Percentiles rank a stretch among this genome's conserved stretches.
These are phyloP conservation scores for Pyricularia grisea DNA, from an alignment of 2,329 filamentous ascomycete genomes.

Conservation along the genomic window DNA sequence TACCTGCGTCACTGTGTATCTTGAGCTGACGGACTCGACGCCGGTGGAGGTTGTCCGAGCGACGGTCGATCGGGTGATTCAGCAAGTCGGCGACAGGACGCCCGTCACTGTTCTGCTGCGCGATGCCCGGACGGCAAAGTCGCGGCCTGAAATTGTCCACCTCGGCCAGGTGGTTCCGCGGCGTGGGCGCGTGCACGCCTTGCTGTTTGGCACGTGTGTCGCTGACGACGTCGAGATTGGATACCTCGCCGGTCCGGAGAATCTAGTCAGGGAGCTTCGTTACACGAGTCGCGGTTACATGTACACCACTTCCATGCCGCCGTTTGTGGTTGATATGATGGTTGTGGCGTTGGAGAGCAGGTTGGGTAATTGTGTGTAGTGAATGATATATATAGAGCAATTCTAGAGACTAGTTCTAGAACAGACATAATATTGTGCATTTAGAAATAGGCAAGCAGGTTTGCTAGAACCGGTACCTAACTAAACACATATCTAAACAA, in stretches of 20 bases:
- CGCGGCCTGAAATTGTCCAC: not conserved
- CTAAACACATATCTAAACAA: too few species aligned
- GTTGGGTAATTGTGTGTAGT: too few species aligned
- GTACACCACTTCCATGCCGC: constrained; percentile 8
- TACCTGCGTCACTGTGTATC: not conserved
- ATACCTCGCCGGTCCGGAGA: constrained; percentile 7
- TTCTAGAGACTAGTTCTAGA: too few species aligned
- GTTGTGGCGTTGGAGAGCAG: not conserved
- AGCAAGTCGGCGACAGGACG: not conserved
- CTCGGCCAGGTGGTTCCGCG: not conserved
- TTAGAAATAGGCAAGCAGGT: too few species aligned
- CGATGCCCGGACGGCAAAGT: constrained; percentile 4
- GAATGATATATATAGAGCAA: too few species aligned
- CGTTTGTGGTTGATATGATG: constrained; percentile 9
- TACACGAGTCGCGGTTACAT: constrained; percentile 9
- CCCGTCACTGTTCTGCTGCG: constrained; percentile 8
- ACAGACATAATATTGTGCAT: too few species aligned
- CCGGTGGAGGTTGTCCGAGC: too few species aligned
- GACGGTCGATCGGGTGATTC: not conserved
- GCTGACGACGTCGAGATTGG: constrained; percentile 7
- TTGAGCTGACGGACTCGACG: not conserved
- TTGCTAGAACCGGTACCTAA: too few species aligned
- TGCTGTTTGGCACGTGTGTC: constrained; percentile 6
- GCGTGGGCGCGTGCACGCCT: not conserved
- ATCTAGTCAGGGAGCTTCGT: constrained; percentile 8